Evolutionary conservation across 1,284 basidiomycete species (phyloP).

Genomic region (Rhodotorula glutinis): DNA sequence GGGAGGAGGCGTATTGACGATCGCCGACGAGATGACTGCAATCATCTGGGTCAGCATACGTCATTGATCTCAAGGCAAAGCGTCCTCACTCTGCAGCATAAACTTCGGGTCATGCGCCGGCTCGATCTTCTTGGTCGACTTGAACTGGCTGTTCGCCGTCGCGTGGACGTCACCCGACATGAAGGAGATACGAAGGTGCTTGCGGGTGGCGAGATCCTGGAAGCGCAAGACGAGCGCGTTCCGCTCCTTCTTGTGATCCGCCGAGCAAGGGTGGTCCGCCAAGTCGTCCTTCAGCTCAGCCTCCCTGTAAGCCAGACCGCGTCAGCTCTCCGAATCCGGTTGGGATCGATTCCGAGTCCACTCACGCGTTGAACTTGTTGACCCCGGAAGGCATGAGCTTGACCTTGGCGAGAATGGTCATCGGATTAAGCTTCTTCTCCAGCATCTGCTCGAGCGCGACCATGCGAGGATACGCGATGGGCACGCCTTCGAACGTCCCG

Average conservation of each 20-base stretch:
- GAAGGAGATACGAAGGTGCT: conserved; percentile 70
- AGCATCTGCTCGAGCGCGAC: conserved; percentile 70
- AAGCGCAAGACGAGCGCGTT: conserved; percentile 81
- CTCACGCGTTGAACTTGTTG: conserved; percentile 62
- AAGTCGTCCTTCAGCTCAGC: conserved; percentile 89
- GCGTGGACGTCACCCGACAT: conserved; percentile 91
- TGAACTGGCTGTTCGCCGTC: conserved; percentile 59
- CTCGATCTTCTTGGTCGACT: conserved; percentile 52
- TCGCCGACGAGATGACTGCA: conserved; percentile 49
- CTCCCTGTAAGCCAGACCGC: conserved; percentile 58
- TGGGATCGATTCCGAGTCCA: too few species aligned
- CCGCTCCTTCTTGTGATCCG: conserved; percentile 68
- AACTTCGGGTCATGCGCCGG: conserved; percentile 69
- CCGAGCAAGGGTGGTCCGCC: conserved; percentile 50
- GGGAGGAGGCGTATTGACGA: conserved; percentile 62
- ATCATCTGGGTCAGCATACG: conserved; percentile 4
- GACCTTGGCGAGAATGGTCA: conserved; percentile 65
- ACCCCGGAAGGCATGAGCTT: conserved; percentile 46
- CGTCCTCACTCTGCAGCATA: conserved; percentile 67
- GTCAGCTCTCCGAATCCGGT: too few species aligned
- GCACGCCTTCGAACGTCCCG: conserved; percentile 60
- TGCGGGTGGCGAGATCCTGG: conserved; percentile 64
- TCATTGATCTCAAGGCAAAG: background rate
- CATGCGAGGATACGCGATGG: conserved; percentile 87
- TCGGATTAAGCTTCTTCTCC: conserved; percentile 75